Evolutionary conservation across 78 protist genomes (phyloP).

Genomic region (Dictyostelium discoideum): dicty_2.7 NC_007090.3:3359001-3359500

Average conservation of each 20-base stretch:
- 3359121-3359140: constrained; percentile 95
- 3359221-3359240: constrained; percentile 18
- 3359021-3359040: constrained; percentile 96
- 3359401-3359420: constrained; percentile 93
- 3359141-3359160: constrained; percentile 92
- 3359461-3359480: constrained; percentile 95
- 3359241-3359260: constrained; percentile 87
- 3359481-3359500: constrained; percentile 95
- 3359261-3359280: constrained; percentile 85
- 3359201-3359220: neutral
- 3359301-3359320: constrained; percentile 35
- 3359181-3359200: neutral
- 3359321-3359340: constrained; percentile 77
- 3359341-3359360: constrained; percentile 87
- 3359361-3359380: constrained; percentile 84
- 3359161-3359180: constrained; percentile 34
- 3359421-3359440: constrained; percentile 72
- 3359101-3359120: constrained; percentile 85
- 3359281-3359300: constrained; percentile 72
- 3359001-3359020: constrained; percentile 67
- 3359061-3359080: constrained; percentile 86
- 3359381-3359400: constrained; percentile 66
- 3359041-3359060: constrained; percentile 93
- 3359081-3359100: constrained; percentile 59
- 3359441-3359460: constrained; percentile 83